Percentiles rank a stretch among this genome's conserved stretches.
Evolutionary conservation across 306 rosid genomes (phyloP).

Genomic region (Prunus davidiana): DNA sequence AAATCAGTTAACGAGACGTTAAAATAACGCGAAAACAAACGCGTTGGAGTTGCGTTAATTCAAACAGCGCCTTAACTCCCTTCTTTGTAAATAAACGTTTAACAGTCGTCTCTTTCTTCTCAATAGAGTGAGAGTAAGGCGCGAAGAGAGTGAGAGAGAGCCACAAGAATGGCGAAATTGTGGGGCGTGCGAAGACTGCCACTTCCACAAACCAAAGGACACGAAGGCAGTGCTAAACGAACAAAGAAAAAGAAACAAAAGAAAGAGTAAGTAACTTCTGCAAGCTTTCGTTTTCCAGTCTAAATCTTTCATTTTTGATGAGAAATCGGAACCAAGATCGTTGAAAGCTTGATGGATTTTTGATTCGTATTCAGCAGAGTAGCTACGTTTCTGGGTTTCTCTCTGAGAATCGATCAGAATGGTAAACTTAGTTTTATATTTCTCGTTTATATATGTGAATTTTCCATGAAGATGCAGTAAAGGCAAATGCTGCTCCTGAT

Average conservation of each 20-base stretch:
- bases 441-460: neutral
- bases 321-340: neutral
- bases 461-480: neutral
- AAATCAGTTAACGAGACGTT: neutral
- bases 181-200: slow-evolving; percentile 40
- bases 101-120: neutral
- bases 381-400: slow-evolving; percentile 18
- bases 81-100: neutral
- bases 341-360: slow-evolving; percentile 2
- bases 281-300: neutral
- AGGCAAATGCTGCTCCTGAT: neutral
- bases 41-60: neutral
- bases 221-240: slow-evolving; percentile 9
- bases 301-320: neutral
- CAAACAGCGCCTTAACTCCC: neutral
- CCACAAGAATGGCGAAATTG: slow-evolving; percentile 72
- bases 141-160: slow-evolving; percentile 33
- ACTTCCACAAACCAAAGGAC: slow-evolving; percentile 29
- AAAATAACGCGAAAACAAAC: neutral
- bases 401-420: slow-evolving; percentile 9
- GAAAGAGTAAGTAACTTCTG: neutral
- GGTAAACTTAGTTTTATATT: slow-evolving; percentile 14
- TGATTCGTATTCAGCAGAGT: neutral
- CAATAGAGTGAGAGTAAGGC: slow-evolving; percentile 8
- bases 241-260: slow-evolving; percentile 9